phyloP scores from a whole-genome alignment of 768 basidiomycete genomes.

The Serpula lacrymans region DNA sequence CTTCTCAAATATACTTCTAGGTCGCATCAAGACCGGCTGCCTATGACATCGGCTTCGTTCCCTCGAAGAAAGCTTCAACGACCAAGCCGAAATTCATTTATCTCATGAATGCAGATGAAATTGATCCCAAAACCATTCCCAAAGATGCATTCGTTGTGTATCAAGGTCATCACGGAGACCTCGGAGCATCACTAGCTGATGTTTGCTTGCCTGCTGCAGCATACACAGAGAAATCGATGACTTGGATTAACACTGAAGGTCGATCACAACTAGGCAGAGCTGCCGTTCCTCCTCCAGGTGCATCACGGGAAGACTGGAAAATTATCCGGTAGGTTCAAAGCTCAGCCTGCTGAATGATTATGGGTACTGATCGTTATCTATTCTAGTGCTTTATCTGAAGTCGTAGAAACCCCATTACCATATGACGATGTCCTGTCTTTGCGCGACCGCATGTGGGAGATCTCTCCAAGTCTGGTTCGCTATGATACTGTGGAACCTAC shows the following conservation, averaged over 20 bases:
- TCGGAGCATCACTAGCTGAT: conserved; percentile 96
- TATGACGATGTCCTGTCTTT: conserved; percentile 85
- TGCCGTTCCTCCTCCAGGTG: conserved; percentile 93
- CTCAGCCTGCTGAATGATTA: too few species aligned
- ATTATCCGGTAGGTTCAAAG: conserved; percentile 80
- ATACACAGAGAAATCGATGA: conserved; percentile 88
- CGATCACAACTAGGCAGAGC: conserved; percentile 86
- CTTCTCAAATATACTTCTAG: conserved; percentile 35
- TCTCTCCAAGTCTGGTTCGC: conserved; percentile 84
- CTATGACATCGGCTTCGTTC: conserved; percentile 92
- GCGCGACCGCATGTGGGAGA: conserved; percentile 95
- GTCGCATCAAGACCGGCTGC: conserved; percentile 90
- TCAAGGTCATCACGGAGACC: conserved; percentile 97
- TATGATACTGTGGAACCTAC: conserved; percentile 81
- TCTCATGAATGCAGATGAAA: conserved; percentile 93
- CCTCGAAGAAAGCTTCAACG: conserved; percentile 71
- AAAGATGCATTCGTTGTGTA: conserved; percentile 95
- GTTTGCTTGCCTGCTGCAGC: conserved; percentile 91
- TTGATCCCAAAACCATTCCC: conserved; percentile 86
- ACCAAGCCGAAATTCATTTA: conserved; percentile 93
- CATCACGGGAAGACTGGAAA: conserved; percentile 96
- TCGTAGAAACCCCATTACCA: conserved; percentile 74
- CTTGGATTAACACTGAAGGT: conserved; percentile 98
- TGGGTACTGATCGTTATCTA: too few species aligned
- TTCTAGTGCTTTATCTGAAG: conserved; percentile 83